These are phyloP conservation scores for Russula emetica DNA, from an alignment of 768 basidiomycete genomes.

Conservation along the genomic window DNA sequence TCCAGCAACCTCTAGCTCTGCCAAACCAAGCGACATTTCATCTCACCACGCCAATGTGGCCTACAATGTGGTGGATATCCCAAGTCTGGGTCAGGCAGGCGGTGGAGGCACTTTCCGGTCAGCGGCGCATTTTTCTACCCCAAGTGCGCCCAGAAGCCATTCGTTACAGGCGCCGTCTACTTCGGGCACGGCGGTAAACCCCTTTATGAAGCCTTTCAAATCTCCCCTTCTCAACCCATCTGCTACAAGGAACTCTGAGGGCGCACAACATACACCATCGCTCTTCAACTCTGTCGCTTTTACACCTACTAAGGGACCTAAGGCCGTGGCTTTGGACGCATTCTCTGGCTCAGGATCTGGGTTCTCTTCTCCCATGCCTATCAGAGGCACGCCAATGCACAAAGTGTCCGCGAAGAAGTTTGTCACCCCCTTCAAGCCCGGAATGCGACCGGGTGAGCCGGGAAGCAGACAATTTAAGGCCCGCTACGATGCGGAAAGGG, in stretches of 20 bases:
- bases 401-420: conserved; percentile 38
- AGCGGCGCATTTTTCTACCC: conserved; percentile 5
- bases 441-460: conserved; percentile 44
- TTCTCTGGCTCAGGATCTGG: background rate
- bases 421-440: conserved; percentile 55
- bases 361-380: conserved; percentile 14
- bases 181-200: conserved; percentile 7
- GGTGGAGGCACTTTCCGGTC: conserved; percentile 5
- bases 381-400: conserved; percentile 10
- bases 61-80: background rate
- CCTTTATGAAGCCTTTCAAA: conserved; percentile 18
- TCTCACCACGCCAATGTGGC: background rate
- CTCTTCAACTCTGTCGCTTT: background rate
- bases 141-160: background rate
- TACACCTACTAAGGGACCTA: conserved; percentile 13
- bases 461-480: conserved; percentile 33
- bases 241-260: conserved; percentile 1
- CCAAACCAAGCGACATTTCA: background rate
- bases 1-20: background rate
- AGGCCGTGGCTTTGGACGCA: background rate
- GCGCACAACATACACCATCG: background rate
- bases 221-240: conserved; percentile 18
- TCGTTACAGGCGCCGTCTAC: conserved; percentile 10
- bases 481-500: conserved; percentile 5
- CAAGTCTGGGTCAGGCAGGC: conserved; percentile 2